Evolutionary conservation across 2,329 filamentous ascomycete species (phyloP), one percentile per base, ranked within the genome.

Genomic region (Thermomyces lanuginosus): DNA sequence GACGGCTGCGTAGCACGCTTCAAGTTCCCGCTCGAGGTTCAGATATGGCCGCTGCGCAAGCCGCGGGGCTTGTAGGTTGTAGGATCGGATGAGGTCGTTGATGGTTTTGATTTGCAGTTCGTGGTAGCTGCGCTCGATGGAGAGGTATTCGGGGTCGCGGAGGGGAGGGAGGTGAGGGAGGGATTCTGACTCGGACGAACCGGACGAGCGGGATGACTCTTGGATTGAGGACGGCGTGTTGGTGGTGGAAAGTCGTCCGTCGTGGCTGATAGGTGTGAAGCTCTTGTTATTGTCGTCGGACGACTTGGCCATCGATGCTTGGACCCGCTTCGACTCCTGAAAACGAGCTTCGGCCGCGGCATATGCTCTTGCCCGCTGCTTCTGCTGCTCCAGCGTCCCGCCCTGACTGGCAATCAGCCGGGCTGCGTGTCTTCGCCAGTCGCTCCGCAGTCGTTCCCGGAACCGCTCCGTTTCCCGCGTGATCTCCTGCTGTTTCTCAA

Each of bases 401-500:
- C 86, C 84, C 30, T 64, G 63, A 32, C 76, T 77, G 1, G 83
- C 64, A 38, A 95, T 91, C 40, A 73, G 66, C 26, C 80, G 61
- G 1, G 81, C 74, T 4, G 78, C 81, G 51, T 92, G 80, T 18
- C 83, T 66, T 46, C 69, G 73, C 86, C 86, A 95, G 40, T 92
- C 82, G 21, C 64, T 69, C 18, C 84, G 63, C 34, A 95, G 46
- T n/a, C 81, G 61, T 2, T 61, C 56, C 2, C 89, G 68, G 45
- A 98, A 93, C 1, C 64, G 62, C 8, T 62, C 65, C 1, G 74
- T 66, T 0, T 78, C 67, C 33, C 69, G 72, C 7, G 72, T 65
- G 4, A 95, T 59, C 43, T 93, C 83, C 47, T 95, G 86, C 50
- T 98, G 89, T 55, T 93, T 95, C 54, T 98, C 89, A 33, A 98